Conservation (phyloP, 2,329 filamentous ascomycete genomes). For the Chlorencoelia australis region DNA sequence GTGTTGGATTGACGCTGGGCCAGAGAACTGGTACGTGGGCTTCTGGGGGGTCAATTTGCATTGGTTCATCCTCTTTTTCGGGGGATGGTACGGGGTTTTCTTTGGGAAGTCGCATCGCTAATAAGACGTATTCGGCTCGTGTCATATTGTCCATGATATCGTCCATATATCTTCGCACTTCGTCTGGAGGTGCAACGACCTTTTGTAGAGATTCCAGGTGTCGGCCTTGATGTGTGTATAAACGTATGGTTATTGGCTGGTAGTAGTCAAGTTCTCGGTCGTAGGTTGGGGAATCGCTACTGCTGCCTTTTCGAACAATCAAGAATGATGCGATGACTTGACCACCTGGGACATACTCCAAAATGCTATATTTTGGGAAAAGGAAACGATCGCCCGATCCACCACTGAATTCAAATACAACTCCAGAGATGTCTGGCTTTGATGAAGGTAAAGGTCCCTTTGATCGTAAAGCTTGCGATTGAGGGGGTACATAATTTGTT, state of each 20-base stretch:
- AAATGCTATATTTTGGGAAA: conserved; percentile 68
- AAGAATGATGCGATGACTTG: conserved; percentile 67
- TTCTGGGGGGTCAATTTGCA: too few relatives aligned
- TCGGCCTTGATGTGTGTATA: conserved; percentile 43
- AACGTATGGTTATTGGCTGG: conserved; percentile 58
- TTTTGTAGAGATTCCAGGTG: conserved; percentile 50
- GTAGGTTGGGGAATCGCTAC: conserved; percentile 49
- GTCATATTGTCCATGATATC: conserved; percentile 61
- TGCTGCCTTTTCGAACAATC: conserved; percentile 61
- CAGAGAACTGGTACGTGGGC: conserved; percentile 18
- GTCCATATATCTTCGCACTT: conserved; percentile 58
- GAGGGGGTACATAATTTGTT: conserved; percentile 15
- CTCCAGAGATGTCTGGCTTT: conserved; percentile 53
- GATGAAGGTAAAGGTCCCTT: conserved; percentile 45
- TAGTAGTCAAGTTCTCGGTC: conserved; percentile 61
- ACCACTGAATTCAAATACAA: conserved; percentile 58
- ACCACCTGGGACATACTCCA: conserved; percentile 55
- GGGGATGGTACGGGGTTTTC: conserved; percentile 11
- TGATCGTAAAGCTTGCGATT: conserved; percentile 47
- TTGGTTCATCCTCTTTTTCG: conserved; percentile 9
- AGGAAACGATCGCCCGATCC: conserved; percentile 65
- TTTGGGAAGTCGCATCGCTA: conserved; percentile 56
- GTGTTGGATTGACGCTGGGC: conserved; percentile 17
- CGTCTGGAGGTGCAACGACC: conserved; percentile 52
- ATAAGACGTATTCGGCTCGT: conserved; percentile 54